phyloP scores from a whole-genome alignment of 1,284 basidiomycete species.

The Takashimella tepidaria region DNA sequence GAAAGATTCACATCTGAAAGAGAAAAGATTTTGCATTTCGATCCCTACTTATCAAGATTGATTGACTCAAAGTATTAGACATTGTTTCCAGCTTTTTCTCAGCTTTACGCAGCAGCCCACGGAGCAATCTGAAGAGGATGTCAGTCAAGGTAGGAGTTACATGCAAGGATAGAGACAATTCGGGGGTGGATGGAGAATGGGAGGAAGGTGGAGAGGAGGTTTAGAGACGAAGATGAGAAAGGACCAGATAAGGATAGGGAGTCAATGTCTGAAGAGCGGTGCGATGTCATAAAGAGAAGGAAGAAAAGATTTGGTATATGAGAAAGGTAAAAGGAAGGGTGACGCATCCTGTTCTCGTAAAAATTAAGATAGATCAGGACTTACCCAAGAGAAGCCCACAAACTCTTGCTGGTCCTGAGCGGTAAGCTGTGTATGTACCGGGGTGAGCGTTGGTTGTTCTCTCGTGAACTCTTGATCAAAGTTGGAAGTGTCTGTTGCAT shows the following conservation, averaged over 20 bases:
- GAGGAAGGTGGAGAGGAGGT: background rate
- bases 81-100: background rate
- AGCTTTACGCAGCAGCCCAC: constrained; percentile 22
- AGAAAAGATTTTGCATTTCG: no score
- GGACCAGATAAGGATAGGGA: background rate
- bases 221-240: background rate
- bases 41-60: background rate
- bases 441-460: constrained; percentile 95
- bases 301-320: no score
- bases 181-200: no score
- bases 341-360: no score
- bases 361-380: constrained; percentile 5
- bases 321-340: no score
- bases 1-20: no score
- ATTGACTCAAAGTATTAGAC: background rate
- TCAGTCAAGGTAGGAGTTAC: no score
- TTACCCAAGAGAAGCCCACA: constrained; percentile 81
- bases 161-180: no score
- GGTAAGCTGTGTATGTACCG: constrained; percentile 93
- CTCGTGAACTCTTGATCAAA: constrained; percentile 96
- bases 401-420: constrained; percentile 91
- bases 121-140: constrained; percentile 26
- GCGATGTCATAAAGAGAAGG: no score
- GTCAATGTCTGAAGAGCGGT: no score
- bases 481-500: constrained; percentile 57